Evolutionary conservation across 768 basidiomycete genomes (phyloP).

Genomic region (Xerocomus brunneocitrinus): DNA sequence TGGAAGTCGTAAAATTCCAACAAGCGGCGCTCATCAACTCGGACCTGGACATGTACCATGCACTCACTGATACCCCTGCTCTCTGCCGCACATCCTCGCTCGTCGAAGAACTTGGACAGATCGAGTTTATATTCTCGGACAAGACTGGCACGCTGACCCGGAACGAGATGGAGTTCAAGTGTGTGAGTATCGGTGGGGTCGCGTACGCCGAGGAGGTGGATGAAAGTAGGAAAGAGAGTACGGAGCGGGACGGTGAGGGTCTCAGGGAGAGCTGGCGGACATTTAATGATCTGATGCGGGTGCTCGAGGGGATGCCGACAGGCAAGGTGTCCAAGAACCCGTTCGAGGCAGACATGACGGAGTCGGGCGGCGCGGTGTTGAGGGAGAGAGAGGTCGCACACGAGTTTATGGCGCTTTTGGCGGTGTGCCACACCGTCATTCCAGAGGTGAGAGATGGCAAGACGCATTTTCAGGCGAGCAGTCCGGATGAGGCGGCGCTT

Average conservation of each 20-base stretch:
- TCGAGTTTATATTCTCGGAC: slow-evolving; percentile 94
- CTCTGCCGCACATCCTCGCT: slow-evolving; percentile 96
- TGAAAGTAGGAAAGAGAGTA: slow-evolving; percentile 68
- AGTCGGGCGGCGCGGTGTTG: background rate
- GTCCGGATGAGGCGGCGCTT: slow-evolving; percentile 95
- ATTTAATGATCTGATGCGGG: slow-evolving; percentile 64
- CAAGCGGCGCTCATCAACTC: slow-evolving; percentile 97
- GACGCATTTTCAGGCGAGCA: slow-evolving; percentile 91
- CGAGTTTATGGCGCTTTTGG: slow-evolving; percentile 78
- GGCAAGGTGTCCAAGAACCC: slow-evolving; percentile 42
- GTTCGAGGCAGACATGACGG: slow-evolving; percentile 41
- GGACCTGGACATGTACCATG: slow-evolving; percentile 98
- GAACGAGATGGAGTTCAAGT: slow-evolving; percentile 97
- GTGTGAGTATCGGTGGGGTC: slow-evolving; percentile 83
- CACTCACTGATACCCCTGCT: slow-evolving; percentile 91
- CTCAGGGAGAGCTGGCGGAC: slow-evolving; percentile 63
- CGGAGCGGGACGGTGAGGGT: slow-evolving; percentile 37
- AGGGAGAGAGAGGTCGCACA: slow-evolving; percentile 50
- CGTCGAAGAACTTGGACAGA: slow-evolving; percentile 97
- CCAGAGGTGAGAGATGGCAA: slow-evolving; percentile 89
- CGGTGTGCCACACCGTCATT: slow-evolving; percentile 98
- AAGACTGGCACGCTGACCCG: slow-evolving; percentile 94
- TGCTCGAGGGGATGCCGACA: slow-evolving; percentile 41
- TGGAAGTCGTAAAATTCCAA: slow-evolving; percentile 99
- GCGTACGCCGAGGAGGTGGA: slow-evolving; percentile 91